Base-by-base conservation (phyloP, 208 protist genomes). In the Acanthamoeba pearcei region DNA sequence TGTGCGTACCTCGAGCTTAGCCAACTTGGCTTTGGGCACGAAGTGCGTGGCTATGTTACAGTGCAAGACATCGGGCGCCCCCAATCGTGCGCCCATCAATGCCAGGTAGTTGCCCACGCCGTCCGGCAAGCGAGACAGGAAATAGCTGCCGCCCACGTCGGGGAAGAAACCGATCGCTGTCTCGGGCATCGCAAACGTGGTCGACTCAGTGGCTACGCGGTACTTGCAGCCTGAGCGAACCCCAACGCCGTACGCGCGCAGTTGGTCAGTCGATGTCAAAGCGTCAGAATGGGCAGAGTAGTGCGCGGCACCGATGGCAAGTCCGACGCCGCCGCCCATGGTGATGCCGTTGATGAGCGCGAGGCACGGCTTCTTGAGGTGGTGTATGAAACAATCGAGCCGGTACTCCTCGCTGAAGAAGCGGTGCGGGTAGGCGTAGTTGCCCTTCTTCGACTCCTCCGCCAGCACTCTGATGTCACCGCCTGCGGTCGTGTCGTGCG, bases 381-480 rank as follows among this genome's bases (percentile, higher is more conserved):
- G 53, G 12, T 83, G 72, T 46, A 97, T 94, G 64, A 94, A 38
- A 51, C 95, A 51, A 83, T 98, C 96, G 29, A 98, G 78, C 22
- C 89, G 19, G 93, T 98, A 98, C 85, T 98, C 97, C 29, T 96
- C 90, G 24, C 66, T 3, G 70, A 98, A 98, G 90, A 98, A 98
- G 12, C 62, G 35, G 29, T 96, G 72, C 42, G 93, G 0, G 62
- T 12, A 88, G 35, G 22, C 27, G 2, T 95, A 8, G 55, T 76
- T 29, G 42, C 74, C 9, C 2, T 8, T n/a, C 13, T 49, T 68
- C 24, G 86, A 1, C 55, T 49, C 57, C 62, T 64, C 82, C 19
- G 82, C 82, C 82, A 89, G 17, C 82, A n/a, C 51, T 12, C 82
- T 27, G 9, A 89, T 89, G 82, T 89, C 82, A 38, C 82, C 82